Percentiles rank a stretch among this genome's conserved stretches.
These are phyloP conservation scores for Debaryomycetaceae sp. DNA, from an alignment of 1,139 yeast species.

Conservation along the genomic window DNA sequence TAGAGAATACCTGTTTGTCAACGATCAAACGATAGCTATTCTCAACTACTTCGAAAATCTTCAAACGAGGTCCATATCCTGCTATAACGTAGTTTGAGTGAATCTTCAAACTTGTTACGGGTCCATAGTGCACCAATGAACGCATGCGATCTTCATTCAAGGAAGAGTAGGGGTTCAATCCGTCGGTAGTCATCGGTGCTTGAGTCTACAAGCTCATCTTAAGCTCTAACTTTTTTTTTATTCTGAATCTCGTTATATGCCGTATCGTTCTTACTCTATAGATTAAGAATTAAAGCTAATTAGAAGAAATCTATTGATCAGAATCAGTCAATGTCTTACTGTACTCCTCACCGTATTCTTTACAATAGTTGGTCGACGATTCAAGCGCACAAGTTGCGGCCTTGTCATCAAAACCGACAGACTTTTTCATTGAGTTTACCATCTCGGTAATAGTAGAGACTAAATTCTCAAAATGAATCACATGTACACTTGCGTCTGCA, in stretches of 20 bases:
- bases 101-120: constrained; percentile 64
- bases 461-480: constrained; percentile 10
- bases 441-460: constrained; percentile 1
- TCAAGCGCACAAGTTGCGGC: constrained; percentile 19
- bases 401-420: constrained; percentile 9
- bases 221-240: not conserved
- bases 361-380: constrained; percentile 15
- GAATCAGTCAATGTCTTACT: not conserved
- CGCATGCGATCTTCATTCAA: constrained; percentile 4
- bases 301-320: not conserved
- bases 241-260: not conserved
- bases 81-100: constrained; percentile 41
- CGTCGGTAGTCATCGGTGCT: not conserved
- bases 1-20: constrained; percentile 49
- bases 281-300: not conserved
- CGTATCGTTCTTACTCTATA: not conserved
- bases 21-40: constrained; percentile 34
- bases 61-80: constrained; percentile 72
- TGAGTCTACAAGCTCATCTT: not conserved
- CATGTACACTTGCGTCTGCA: constrained; percentile 10
- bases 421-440: constrained; percentile 5
- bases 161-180: constrained; percentile 12
- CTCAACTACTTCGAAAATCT: constrained; percentile 41
- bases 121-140: constrained; percentile 58
- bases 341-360: constrained; percentile 3